phyloP scores from a whole-genome alignment of 441 rosid genomes.

The Omphalea diandra region DNA sequence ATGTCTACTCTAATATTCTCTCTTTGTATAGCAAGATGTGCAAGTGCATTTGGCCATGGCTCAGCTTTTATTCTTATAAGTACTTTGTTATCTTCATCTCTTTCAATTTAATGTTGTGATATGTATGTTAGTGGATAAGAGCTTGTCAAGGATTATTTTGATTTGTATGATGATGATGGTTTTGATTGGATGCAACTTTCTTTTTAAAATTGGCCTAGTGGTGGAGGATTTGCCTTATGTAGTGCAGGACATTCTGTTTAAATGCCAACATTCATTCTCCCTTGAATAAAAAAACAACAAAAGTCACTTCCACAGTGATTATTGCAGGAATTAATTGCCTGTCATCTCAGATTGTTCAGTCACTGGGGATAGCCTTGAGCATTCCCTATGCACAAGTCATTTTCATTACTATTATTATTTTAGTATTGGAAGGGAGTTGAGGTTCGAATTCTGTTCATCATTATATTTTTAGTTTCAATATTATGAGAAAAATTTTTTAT shows the following conservation, averaged over 20 bases:
- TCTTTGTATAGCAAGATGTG: constrained; percentile 26
- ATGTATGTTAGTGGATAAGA: constrained; percentile 13
- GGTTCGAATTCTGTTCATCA: too few species aligned
- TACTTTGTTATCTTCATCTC: not conserved
- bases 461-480: too few species aligned
- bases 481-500: too few species aligned
- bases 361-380: not conserved
- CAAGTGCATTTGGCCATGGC: not conserved
- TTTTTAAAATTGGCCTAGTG: too few species aligned
- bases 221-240: not conserved
- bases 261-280: not conserved
- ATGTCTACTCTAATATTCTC: not conserved
- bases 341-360: not conserved
- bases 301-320: not conserved
- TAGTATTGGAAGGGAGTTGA: too few species aligned
- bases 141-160: constrained; percentile 16
- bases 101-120: constrained; percentile 13
- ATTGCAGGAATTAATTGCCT: not conserved
- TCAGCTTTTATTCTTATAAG: constrained; percentile 1
- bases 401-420: too few species aligned
- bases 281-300: not conserved
- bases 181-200: constrained; percentile 2
- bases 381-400: not conserved
- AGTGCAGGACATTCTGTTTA: not conserved
- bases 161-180: constrained; percentile 10